Evolutionary conservation across 805 yeast genomes (phyloP).

Genomic region (Ogataea pilisensis): DNA sequence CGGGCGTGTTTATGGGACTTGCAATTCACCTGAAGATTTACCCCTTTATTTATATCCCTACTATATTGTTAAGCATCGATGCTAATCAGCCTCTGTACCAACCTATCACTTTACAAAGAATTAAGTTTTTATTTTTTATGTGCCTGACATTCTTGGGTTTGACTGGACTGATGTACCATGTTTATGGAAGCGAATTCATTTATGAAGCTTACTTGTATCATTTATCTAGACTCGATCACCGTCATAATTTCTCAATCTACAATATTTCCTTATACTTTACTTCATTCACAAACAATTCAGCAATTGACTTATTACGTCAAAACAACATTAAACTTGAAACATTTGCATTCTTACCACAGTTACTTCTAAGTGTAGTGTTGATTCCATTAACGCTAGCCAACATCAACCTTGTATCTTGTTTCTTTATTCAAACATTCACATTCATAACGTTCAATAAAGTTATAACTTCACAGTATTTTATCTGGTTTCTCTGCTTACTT

Average conservation of each 20-base stretch:
- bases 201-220: slow-evolving; percentile 82
- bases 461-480: slow-evolving; percentile 91
- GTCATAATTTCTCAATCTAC: slow-evolving; percentile 92
- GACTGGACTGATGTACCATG: slow-evolving; percentile 56
- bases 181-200: slow-evolving; percentile 74
- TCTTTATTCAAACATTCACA: slow-evolving; percentile 75
- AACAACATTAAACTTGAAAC: slow-evolving; percentile 25
- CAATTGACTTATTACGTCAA: slow-evolving; percentile 7
- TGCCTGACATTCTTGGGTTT: slow-evolving; percentile 41
- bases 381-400: slow-evolving; percentile 48
- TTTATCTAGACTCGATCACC: slow-evolving; percentile 77
- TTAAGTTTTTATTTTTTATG: slow-evolving; percentile 39
- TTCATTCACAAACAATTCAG: slow-evolving; percentile 34
- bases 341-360: slow-evolving; percentile 82
- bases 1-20: slow-evolving; percentile 60
- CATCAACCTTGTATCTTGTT: slow-evolving; percentile 43
- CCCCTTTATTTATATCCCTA: slow-evolving; percentile 84
- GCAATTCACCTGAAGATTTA: slow-evolving; percentile 88
- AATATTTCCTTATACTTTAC: slow-evolving; percentile 66
- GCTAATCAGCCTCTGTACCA: slow-evolving; percentile 28
- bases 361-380: slow-evolving; percentile 51
- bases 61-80: slow-evolving; percentile 44
- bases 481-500: slow-evolving; percentile 86
- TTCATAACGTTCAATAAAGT: slow-evolving; percentile 78
- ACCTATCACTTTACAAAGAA: slow-evolving; percentile 40